Conservation (phyloP, 345 rosid species). For the Boechera divaricarpa region DNA sequence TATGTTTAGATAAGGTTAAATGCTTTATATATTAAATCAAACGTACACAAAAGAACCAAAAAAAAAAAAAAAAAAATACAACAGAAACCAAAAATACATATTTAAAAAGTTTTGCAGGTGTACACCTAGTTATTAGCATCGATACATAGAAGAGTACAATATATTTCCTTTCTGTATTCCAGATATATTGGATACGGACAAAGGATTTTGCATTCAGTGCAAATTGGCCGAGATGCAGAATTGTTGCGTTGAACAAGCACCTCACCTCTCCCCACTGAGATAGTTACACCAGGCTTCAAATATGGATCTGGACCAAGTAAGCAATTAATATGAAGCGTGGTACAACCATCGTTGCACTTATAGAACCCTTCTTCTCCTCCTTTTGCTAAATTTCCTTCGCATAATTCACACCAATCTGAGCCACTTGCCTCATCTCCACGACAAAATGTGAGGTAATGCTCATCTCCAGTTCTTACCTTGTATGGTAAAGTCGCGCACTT, state of each 20-base stretch:
- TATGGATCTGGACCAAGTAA: not conserved
- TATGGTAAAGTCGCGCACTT: not conserved
- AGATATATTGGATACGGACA: not conserved
- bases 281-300: not conserved
- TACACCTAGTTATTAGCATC: no score
- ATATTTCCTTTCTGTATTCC: no score
- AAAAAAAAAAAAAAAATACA: no score
- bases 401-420: not conserved
- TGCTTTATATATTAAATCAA: no score
- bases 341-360: conserved; percentile 1
- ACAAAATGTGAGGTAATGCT: conserved; percentile 21
- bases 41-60: no score
- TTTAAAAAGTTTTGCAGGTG: no score
- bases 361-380: conserved; percentile 3
- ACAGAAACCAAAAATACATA: no score
- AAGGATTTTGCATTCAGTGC: not conserved
- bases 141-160: no score
- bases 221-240: not conserved
- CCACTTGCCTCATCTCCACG: not conserved
- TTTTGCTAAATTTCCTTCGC: not conserved
- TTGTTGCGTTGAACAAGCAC: not conserved
- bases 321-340: conserved; percentile 13
- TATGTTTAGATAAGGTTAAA: no score
- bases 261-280: no score
- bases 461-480: not conserved